Percentiles rank a stretch among this genome's conserved stretches.
These are phyloP conservation scores for Cydonia oblonga DNA, from an alignment of 331 rosid species.

Conservation along the genomic window DNA sequence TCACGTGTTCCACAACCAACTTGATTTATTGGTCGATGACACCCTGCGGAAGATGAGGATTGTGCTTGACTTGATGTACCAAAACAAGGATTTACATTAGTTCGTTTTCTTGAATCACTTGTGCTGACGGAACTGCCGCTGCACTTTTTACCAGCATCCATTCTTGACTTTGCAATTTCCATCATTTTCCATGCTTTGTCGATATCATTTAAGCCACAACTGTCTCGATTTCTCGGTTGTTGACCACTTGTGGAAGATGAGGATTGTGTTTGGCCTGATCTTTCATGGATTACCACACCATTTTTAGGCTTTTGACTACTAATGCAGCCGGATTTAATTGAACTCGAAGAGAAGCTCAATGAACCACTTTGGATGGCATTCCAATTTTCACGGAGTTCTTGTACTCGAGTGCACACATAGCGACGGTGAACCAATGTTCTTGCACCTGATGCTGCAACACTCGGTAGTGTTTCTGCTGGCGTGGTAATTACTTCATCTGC, in stretches of 20 bases:
- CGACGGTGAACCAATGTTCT: slow-evolving; percentile 36
- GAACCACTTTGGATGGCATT: slow-evolving; percentile 54
- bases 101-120: not conserved
- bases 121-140: slow-evolving; percentile 2
- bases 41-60: slow-evolving; percentile 21
- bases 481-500: not conserved
- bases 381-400: slow-evolving; percentile 56
- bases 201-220: slow-evolving; percentile 20
- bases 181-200: slow-evolving; percentile 79
- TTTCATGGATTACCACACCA: slow-evolving; percentile 9
- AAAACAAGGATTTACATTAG: not conserved
- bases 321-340: slow-evolving; percentile 21
- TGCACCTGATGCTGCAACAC: slow-evolving; percentile 14
- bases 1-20: slow-evolving; percentile 17
- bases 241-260: slow-evolving; percentile 26
- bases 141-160: slow-evolving; percentile 10
- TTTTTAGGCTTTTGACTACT: slow-evolving; percentile 16
- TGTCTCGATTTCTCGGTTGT: slow-evolving; percentile 8
- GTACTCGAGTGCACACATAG: slow-evolving; percentile 33
- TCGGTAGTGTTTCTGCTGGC: not conserved
- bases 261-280: slow-evolving; percentile 18
- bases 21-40: slow-evolving; percentile 14
- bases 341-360: slow-evolving; percentile 31
- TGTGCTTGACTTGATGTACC: slow-evolving; percentile 17
- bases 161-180: slow-evolving; percentile 39